Evolutionary conservation across 2,329 filamentous ascomycete species (phyloP), one percentile per base, ranked within the genome.

Genomic region (Phaeosphaeria sp.): DNA sequence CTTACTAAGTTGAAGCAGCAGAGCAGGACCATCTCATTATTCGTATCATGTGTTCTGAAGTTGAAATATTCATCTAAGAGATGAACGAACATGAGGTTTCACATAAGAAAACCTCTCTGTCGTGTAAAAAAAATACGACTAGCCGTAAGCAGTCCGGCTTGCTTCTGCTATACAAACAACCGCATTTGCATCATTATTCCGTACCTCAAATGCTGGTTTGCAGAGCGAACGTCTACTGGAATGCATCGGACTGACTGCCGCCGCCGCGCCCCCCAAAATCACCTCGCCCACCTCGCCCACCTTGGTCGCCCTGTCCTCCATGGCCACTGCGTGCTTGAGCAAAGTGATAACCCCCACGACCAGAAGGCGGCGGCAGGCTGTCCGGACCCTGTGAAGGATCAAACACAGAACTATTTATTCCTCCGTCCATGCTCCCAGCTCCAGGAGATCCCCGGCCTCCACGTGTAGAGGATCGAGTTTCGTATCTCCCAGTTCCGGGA

Each of bases 401-500:
- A 22, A 21, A 44, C 4, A 20, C 42, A 7, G 42, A 22, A 21
- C 41, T 42, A 17, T 42, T 15, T 7, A 11, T 18, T 18, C 17
- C 5, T 20, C 6, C 17, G 41, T 17, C 17, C 6, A 20, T 3
- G 17, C 18, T 18, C 15, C 17, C 20, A 7, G 18, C 42, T 44
- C 10, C 7, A 18, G 10, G 3, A 46, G 15, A n/a, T 30, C 36
- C 23, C 6, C 53, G 50, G 15, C 56, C 55, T 15, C 47, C 53
- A 46, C 53, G 50, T 10, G 56, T 50, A 6, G 56, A 41, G 2
- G 50, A 56, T n/a, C 53, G 53, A 11, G 54, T 50, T 7, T 54
- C 54, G 42, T 58, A 59, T 27, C 56, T 51, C 10, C 44, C 46
- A 20, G 20, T 41, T 0, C 53, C 36, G 10, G 15, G 21, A 9